Evolutionary conservation across 2,329 filamentous ascomycete genomes (phyloP).

Genomic region (Lizonia empirigonia): DNA sequence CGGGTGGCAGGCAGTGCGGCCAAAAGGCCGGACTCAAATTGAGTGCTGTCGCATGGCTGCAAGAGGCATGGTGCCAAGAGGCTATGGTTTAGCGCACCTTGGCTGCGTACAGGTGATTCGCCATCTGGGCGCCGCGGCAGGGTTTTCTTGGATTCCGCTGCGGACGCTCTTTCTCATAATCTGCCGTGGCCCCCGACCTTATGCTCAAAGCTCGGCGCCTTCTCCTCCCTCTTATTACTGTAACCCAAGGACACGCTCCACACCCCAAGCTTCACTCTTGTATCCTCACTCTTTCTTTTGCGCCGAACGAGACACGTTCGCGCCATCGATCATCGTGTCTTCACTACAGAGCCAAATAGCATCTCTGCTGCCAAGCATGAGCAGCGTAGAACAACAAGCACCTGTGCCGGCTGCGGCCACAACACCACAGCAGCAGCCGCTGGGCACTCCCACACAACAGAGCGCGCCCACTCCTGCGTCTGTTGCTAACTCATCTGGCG

Average conservation of each 20-base stretch:
- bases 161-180: slow-evolving; percentile 15
- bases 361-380: slow-evolving; percentile 23
- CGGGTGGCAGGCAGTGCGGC: slow-evolving; percentile 3
- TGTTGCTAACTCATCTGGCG: slow-evolving; percentile 41
- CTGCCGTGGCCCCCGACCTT: slow-evolving; percentile 13
- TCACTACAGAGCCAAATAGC: slow-evolving; percentile 19
- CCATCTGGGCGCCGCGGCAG: background rate
- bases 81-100: slow-evolving; percentile 1
- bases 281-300: slow-evolving; percentile 11
- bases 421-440: slow-evolving; percentile 39
- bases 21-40: slow-evolving; percentile 9
- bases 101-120: background rate
- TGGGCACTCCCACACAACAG: slow-evolving; percentile 42
- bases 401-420: slow-evolving; percentile 32
- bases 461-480: slow-evolving; percentile 40
- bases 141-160: slow-evolving; percentile 14
- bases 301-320: slow-evolving; percentile 21
- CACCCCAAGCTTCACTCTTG: slow-evolving; percentile 11
- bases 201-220: slow-evolving; percentile 16
- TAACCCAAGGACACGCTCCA: slow-evolving; percentile 11
- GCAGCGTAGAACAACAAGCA: slow-evolving; percentile 26
- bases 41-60: slow-evolving; percentile 3
- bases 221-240: slow-evolving; percentile 14
- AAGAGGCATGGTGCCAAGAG: slow-evolving; percentile 5
- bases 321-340: slow-evolving; percentile 19